These are phyloP conservation scores for Laguncularia racemosa DNA, from an alignment of 345 rosid genomes.

Conservation along the genomic window DNA sequence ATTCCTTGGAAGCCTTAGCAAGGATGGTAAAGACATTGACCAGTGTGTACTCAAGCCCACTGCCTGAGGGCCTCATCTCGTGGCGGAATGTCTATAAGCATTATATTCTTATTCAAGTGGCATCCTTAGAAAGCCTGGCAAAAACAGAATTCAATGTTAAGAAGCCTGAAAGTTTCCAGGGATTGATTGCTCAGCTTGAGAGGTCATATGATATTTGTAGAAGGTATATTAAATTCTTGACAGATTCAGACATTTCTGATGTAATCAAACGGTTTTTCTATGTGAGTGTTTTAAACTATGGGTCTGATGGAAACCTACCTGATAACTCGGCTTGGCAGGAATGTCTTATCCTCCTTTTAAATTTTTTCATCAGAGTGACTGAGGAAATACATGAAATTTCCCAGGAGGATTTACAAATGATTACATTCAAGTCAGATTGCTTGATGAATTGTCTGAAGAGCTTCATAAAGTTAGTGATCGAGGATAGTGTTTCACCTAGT, in stretches of 20 bases:
- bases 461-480: constrained; percentile 68
- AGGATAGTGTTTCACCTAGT: constrained; percentile 86
- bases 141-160: constrained; percentile 29
- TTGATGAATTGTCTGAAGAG: constrained; percentile 50
- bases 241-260: constrained; percentile 54
- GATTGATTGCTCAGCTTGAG: constrained; percentile 54
- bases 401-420: constrained; percentile 19
- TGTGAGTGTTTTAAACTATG: constrained; percentile 34
- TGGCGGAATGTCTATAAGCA: constrained; percentile 73
- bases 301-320: constrained; percentile 39
- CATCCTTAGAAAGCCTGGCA: constrained; percentile 37
- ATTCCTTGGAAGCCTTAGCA: constrained; percentile 75
- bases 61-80: constrained; percentile 46
- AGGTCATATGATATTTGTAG: constrained; percentile 46
- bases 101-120: constrained; percentile 43
- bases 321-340: constrained; percentile 95
- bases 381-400: constrained; percentile 70
- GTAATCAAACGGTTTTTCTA: constrained; percentile 53
- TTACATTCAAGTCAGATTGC: constrained; percentile 47
- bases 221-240: constrained; percentile 51
- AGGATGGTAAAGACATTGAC: constrained; percentile 56
- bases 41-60: constrained; percentile 28
- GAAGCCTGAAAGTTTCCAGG: constrained; percentile 66
- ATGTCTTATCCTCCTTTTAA: constrained; percentile 63
- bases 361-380: constrained; percentile 69